Base-by-base conservation (phyloP, 176 grass and related monocot genomes). In the Oryza rufipogon region DNA sequence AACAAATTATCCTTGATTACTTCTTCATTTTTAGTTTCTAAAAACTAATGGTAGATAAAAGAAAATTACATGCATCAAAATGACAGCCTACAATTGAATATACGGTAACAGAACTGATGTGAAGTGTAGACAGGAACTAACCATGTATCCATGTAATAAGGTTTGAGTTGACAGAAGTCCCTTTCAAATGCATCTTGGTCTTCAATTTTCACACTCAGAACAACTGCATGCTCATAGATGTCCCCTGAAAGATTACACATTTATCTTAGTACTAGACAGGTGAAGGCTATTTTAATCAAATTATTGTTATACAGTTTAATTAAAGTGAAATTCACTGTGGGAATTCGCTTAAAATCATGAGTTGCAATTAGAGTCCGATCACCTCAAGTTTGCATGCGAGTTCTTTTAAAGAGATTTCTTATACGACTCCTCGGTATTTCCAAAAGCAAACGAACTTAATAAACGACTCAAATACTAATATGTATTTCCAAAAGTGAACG, bases 131-230 rank as follows among this genome's bases (percentile, higher is more conserved):
- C 54, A 86, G 47, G 41, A 34, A 70, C 77, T 77, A 89, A 96
- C 96, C 93, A 89, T 72, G 96, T 91, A 63, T 99, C 96, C 74
- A 91, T 89, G 74, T 99, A 99, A 71, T 96, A 99, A 56, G 93
- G 96, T 61, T 99, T 96, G 41, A 99, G 91, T 68, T 96, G 96
- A 74, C 92, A 95, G 79, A 99, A 99, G 85, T 99, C 93, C 8
- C 96, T 93, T 71, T 99, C 96, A 79, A 99, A 99, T 2, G 96
- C 87, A 88, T 96, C 91, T 86, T 99, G 93, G 30, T 99, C 93
- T 92, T 99, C 96, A 73, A 89, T 93, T 79, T 99, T 96, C 81
- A 96, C 93, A 81, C 96, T 99, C 81, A 99, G 78, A 74, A 96
- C 67, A 79, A 99, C 89, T 4, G 91, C 93, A 84, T 96, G 96